A percentile compares a stretch with the other conserved stretches of the same genome.
These are phyloP conservation scores for Cyclotella choctawhatcheeana DNA, from an alignment of 108 stramenopile genomes.

Conservation along the genomic window DNA sequence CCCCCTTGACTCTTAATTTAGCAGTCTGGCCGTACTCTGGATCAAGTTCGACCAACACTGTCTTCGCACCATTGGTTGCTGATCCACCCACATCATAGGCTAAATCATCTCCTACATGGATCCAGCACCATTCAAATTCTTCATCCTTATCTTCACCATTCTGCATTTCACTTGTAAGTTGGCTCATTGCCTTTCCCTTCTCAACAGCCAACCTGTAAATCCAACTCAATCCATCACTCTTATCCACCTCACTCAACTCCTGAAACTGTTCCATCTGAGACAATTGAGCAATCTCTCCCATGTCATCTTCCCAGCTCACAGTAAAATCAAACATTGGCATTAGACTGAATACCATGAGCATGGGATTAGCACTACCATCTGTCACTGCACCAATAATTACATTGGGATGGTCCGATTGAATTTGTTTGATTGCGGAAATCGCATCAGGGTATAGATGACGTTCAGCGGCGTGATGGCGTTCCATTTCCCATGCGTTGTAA, in stretches of 20 bases:
- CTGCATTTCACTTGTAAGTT: conserved; percentile 56
- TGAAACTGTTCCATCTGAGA: conserved; percentile 69
- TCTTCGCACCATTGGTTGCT: conserved; percentile 82
- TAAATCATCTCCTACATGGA: conserved; percentile 91
- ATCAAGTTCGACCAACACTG: conserved; percentile 77
- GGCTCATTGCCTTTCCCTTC: conserved; percentile 71
- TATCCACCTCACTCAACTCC: conserved; percentile 74
- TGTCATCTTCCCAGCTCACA: conserved; percentile 88
- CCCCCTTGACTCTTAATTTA: conserved; percentile 67
- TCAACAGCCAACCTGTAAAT: conserved; percentile 86
- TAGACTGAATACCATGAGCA: conserved; percentile 88
- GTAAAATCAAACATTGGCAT: conserved; percentile 88
- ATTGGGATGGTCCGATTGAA: conserved; percentile 81
- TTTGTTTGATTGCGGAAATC: conserved; percentile 75
- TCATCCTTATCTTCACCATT: conserved; percentile 31
- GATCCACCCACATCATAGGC: conserved; percentile 88
- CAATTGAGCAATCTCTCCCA: conserved; percentile 51
- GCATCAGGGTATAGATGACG: conserved; percentile 82
- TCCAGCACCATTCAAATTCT: conserved; percentile 66
- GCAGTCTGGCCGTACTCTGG: conserved; percentile 82
- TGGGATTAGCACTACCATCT: conserved; percentile 87
- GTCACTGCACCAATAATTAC: conserved; percentile 90
- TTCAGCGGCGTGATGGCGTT: conserved; percentile 90
- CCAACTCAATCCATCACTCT: conserved; percentile 81
- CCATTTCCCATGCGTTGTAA: conserved; percentile 89